These are phyloP conservation scores for Suillus plorans DNA, from an alignment of 768 basidiomycete species.

Conservation along the genomic window DNA sequence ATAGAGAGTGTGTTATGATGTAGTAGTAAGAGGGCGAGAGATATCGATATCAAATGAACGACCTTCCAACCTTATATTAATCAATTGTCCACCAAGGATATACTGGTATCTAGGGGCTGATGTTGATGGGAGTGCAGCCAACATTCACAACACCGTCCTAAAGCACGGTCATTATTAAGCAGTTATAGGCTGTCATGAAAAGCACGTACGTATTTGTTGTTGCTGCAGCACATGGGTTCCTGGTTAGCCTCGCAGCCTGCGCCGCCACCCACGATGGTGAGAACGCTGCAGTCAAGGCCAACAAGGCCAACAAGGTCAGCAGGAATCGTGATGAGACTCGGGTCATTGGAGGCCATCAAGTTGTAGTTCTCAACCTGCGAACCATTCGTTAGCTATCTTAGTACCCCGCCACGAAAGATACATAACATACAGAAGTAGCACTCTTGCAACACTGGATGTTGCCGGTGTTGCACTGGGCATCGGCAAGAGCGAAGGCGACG, in stretches of 20 bases:
- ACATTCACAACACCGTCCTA: slow-evolving; percentile 37
- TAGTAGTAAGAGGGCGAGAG: not conserved
- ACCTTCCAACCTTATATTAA: not conserved
- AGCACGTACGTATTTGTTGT: slow-evolving; percentile 41
- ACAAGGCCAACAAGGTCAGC: slow-evolving; percentile 7
- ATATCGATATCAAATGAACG: not conserved
- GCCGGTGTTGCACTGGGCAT: slow-evolving; percentile 7
- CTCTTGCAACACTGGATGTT: not conserved
- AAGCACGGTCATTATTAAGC: not conserved
- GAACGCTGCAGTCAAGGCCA: slow-evolving; percentile 38
- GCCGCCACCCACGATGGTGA: slow-evolving; percentile 24
- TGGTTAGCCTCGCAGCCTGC: not conserved
- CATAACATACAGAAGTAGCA: not conserved
- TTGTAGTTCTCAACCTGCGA: not conserved
- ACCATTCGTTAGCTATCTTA: not conserved
- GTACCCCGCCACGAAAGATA: not conserved
- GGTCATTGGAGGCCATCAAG: too few species aligned
- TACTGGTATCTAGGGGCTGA: slow-evolving; percentile 10
- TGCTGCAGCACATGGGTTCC: slow-evolving; percentile 47
- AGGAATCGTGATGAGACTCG: not conserved
- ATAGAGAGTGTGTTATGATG: not conserved
- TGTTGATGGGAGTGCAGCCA: slow-evolving; percentile 38
- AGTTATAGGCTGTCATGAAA: not conserved
- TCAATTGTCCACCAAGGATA: not conserved
- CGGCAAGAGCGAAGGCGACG: slow-evolving; percentile 4